Conservation (phyloP, 1,139 yeast genomes). For the Blastobotrys indianensis region DNA sequence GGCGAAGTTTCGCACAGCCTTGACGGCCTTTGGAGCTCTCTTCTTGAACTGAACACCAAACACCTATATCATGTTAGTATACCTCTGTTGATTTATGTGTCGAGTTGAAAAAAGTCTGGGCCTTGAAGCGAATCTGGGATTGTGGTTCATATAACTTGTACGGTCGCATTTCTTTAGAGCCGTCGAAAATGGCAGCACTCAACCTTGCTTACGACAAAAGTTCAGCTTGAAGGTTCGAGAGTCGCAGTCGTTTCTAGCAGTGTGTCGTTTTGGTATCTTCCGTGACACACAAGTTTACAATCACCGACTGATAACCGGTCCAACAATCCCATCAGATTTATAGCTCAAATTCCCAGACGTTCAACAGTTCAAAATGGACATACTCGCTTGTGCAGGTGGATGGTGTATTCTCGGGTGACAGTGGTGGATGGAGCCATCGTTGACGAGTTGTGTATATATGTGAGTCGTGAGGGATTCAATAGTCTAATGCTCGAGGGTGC, state of each 20-base stretch:
- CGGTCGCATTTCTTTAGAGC: no score
- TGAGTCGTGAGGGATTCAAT: conserved; percentile 30
- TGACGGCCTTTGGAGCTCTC: conserved; percentile 99
- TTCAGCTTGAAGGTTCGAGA: no score
- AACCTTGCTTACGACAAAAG: no score
- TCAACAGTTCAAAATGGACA: conserved; percentile 36
- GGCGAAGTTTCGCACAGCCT: conserved; percentile 98
- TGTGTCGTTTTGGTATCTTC: no score
- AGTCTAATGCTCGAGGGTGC: conserved; percentile 22
- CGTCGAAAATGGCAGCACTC: no score
- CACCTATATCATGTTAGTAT: conserved; percentile 44
- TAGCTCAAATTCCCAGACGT: not conserved
- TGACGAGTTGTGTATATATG: conserved; percentile 39
- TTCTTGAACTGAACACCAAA: conserved; percentile 98
- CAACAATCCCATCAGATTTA: conserved; percentile 1
- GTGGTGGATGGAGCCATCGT: conserved; percentile 88
- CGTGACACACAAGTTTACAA: no score
- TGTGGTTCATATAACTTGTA: no score
- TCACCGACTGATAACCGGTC: not conserved
- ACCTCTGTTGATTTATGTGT: not conserved
- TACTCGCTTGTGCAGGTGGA: conserved; percentile 99
- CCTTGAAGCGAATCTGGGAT: no score
- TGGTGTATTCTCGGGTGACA: conserved; percentile 99
- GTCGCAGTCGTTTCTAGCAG: no score
- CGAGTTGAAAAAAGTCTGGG: no score